phyloP scores from a whole-genome alignment of 2,329 filamentous ascomycete species.

The Aspergillus oerlinghausenensis region DNA sequence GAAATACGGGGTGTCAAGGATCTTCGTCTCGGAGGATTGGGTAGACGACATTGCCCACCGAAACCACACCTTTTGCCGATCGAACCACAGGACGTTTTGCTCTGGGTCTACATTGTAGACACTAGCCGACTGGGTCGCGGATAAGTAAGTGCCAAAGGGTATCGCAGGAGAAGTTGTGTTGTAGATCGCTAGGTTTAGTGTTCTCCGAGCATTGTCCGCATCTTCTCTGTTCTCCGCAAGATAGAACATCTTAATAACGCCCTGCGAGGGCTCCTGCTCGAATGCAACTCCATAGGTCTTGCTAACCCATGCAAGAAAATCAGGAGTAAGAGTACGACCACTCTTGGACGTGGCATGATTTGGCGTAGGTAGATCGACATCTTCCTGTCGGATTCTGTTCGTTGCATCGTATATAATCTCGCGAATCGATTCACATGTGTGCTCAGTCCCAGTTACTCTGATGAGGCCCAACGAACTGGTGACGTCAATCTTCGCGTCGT shows the following conservation, averaged over 20 bases:
- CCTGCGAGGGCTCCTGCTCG: slow-evolving; percentile 14
- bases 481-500: slow-evolving; percentile 35
- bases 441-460: slow-evolving; percentile 31
- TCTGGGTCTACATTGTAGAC: slow-evolving; percentile 22
- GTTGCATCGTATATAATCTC: slow-evolving; percentile 29
- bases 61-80: slow-evolving; percentile 33
- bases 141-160: slow-evolving; percentile 34
- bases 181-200: slow-evolving; percentile 28
- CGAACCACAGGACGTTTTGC: slow-evolving; percentile 24
- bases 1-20: slow-evolving; percentile 21
- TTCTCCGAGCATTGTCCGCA: slow-evolving; percentile 31
- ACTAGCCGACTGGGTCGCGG: slow-evolving; percentile 23
- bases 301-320: slow-evolving; percentile 32
- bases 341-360: slow-evolving; percentile 9
- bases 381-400: slow-evolving; percentile 26
- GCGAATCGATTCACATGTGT: slow-evolving; percentile 29
- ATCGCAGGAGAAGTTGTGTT: slow-evolving; percentile 14
- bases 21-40: slow-evolving; percentile 15
- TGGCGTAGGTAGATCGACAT: slow-evolving; percentile 20
- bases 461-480: slow-evolving; percentile 30
- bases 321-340: slow-evolving; percentile 16
- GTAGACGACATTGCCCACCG: slow-evolving; percentile 32
- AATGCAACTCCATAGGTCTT: slow-evolving; percentile 28
- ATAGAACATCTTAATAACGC: slow-evolving; percentile 28
- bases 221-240: slow-evolving; percentile 27